Conservation (phyloP, 495 filamentous ascomycete genomes). For the Aspergillus wentii region DNA sequence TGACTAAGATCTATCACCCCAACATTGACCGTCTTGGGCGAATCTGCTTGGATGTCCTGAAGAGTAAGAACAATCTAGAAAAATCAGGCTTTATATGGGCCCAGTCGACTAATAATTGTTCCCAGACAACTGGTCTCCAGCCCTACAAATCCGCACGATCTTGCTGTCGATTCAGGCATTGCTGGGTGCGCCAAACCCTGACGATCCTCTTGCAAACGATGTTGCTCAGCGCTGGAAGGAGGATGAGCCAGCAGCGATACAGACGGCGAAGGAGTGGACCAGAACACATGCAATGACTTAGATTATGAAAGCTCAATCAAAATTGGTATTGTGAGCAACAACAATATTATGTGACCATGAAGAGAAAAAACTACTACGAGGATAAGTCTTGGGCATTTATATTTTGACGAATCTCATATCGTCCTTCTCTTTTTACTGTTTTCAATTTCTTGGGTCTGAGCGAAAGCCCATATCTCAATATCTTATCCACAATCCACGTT, state of each 20-base stretch:
- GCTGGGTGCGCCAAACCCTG: conserved; percentile 93
- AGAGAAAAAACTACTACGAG: conserved; percentile 9
- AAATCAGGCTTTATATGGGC: neutral
- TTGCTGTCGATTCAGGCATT: conserved; percentile 95
- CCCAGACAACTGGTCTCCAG: conserved; percentile 96
- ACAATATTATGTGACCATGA: conserved; percentile 37
- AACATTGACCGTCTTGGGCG: conserved; percentile 97
- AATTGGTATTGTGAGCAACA: conserved; percentile 4
- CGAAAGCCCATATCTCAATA: no score
- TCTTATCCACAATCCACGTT: conserved; percentile 1
- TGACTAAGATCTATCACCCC: conserved; percentile 98
- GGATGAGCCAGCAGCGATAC: conserved; percentile 84
- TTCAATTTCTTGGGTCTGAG: no score
- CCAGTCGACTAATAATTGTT: conserved; percentile 7
- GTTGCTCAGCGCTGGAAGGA: conserved; percentile 99
- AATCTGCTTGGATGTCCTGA: conserved; percentile 95
- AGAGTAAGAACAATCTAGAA: conserved; percentile 56
- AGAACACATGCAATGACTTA: conserved; percentile 65
- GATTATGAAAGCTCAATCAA: conserved; percentile 2
- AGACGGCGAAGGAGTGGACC: conserved; percentile 88
- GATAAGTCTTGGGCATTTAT: no score
- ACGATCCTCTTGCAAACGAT: conserved; percentile 93
- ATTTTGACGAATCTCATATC: no score
- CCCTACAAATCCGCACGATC: conserved; percentile 96
- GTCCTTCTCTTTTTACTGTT: no score